Evolutionary conservation across 2,329 filamentous ascomycete genomes (phyloP).

Genomic region (Gaeumannomyces tritici): DNA sequence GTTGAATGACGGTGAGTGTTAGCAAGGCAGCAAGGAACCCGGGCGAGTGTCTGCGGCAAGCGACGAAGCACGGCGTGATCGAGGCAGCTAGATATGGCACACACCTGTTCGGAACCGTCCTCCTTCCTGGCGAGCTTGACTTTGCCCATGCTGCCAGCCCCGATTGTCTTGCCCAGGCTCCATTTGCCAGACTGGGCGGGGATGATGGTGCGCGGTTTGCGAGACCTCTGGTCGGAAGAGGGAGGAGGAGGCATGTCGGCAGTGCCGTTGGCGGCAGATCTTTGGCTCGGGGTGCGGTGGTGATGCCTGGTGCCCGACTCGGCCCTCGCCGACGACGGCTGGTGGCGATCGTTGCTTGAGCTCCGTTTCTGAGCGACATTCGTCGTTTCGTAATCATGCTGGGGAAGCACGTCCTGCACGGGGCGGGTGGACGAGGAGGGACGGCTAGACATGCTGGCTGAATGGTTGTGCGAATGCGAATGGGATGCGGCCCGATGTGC

Average conservation of each 20-base stretch:
- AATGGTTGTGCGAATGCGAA: constrained; percentile 16
- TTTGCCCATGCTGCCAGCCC: constrained; percentile 97
- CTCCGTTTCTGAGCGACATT: constrained; percentile 58
- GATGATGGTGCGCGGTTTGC: constrained; percentile 68
- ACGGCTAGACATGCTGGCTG: constrained; percentile 9
- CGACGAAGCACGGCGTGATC: background rate
- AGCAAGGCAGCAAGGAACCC: background rate
- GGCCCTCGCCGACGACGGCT: constrained; percentile 40
- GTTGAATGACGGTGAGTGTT: background rate
- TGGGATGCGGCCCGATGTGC: constrained; percentile 15
- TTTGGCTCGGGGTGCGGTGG: constrained; percentile 36
- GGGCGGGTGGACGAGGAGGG: constrained; percentile 30
- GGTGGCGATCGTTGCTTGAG: constrained; percentile 52
- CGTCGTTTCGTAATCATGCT: constrained; percentile 65
- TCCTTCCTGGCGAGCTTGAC: constrained; percentile 90
- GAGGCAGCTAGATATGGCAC: constrained; percentile 7
- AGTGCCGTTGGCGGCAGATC: constrained; percentile 26
- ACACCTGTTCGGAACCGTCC: constrained; percentile 83
- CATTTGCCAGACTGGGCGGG: constrained; percentile 86
- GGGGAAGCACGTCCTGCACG: constrained; percentile 34
- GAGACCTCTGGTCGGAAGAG: constrained; percentile 34
- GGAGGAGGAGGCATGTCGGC: constrained; percentile 6
- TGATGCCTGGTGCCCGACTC: constrained; percentile 37
- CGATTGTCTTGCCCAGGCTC: constrained; percentile 93
- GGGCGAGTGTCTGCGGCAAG: background rate